A percentile compares a stretch with the other conserved stretches of the same genome.
Evolutionary conservation across 1,139 yeast genomes (phyloP).

Genomic region (Debaryomyces sp.): DNA sequence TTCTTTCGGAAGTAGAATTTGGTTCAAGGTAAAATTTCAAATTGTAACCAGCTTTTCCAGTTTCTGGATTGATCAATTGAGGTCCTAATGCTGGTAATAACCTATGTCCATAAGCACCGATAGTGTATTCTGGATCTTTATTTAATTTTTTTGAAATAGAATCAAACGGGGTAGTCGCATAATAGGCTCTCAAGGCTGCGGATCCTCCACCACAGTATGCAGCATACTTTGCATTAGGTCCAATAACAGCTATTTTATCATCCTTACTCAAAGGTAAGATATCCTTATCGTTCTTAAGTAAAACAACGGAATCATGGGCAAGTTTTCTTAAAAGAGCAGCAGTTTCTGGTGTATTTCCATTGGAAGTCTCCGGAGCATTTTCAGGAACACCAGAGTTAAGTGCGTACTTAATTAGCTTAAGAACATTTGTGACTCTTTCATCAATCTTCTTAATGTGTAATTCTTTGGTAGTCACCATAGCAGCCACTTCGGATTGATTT

Average conservation of each 20-base stretch:
- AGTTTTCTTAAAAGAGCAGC: slow-evolving; percentile 40
- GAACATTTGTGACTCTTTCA: slow-evolving; percentile 46
- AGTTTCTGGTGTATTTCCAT: slow-evolving; percentile 42
- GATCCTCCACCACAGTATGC: slow-evolving; percentile 42
- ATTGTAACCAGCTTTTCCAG: slow-evolving; percentile 46
- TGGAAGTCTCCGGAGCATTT: slow-evolving; percentile 24
- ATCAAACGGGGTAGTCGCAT: slow-evolving; percentile 36
- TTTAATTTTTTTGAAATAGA: slow-evolving; percentile 30
- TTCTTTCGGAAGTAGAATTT: slow-evolving; percentile 18
- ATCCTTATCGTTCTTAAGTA: slow-evolving; percentile 50
- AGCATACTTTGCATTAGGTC: slow-evolving; percentile 38
- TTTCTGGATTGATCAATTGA: slow-evolving; percentile 22
- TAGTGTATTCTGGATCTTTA: slow-evolving; percentile 26
- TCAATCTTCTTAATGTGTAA: slow-evolving; percentile 32
- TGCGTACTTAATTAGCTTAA: slow-evolving; percentile 45
- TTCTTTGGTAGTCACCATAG: slow-evolving; percentile 27
- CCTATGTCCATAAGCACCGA: slow-evolving; percentile 33
- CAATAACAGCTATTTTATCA: slow-evolving; percentile 37
- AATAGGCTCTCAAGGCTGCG: slow-evolving; percentile 34
- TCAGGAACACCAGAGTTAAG: slow-evolving; percentile 37
- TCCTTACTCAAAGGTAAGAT: slow-evolving; percentile 41
- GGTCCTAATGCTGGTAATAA: slow-evolving; percentile 32
- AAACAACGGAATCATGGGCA: slow-evolving; percentile 52
- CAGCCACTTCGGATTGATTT: slow-evolving; percentile 34
- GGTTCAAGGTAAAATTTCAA: slow-evolving; percentile 39